Base-by-base conservation (phyloP, 129 eudicot genomes). In the Scalesia atractyloides region DNA sequence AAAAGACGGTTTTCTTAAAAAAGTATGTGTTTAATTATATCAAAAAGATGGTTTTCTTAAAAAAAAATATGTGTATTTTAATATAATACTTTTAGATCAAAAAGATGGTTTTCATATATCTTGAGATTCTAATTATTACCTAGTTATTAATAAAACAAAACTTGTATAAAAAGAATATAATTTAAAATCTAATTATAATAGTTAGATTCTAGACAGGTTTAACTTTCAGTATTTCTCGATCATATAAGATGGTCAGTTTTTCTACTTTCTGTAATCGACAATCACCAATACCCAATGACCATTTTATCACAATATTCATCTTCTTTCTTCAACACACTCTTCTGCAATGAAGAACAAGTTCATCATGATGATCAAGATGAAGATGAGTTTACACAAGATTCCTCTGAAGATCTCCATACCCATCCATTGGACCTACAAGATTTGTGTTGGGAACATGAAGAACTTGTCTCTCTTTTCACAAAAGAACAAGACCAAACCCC, bases 381-480 rank as follows among this genome's bases (percentile, higher is more conserved):
- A 24, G 56, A 60, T 64, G 83, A 76, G 63, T 36, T 71, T 66
- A 50, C 72, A 60, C 75, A 39, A 72, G 65, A 47, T 60, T 76
- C 67, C 30, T 49, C n/a, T 64, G 0, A 30, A 24, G 30, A 61
- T 69, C 70, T 60, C 34, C 76, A 77, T 47, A 15, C 15, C 20
- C 50, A 73, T 4, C 63, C 70, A 51, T 26, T 67, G 33, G 39
- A 84, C 73, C 75, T 68, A 37, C 89, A 85, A 58, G 98, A 89
- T 72, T 72, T 92, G 79, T 76, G 78, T 64, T 93, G 96, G 96
- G 98, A 89, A 59, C 96, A 87, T 69, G 96, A 87, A 43, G 96
- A 93, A 67, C 95, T 93, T 41, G 67, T 80, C 3, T 76, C 90
- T 58, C 86, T 93, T 39, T 85, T 93, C 70, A 26, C 68, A 10